A percentile compares a stretch with the other conserved stretches of the same genome.
Conservation (phyloP, 164 flowering plant genomes). For the Brasenia schreberi region DNA sequence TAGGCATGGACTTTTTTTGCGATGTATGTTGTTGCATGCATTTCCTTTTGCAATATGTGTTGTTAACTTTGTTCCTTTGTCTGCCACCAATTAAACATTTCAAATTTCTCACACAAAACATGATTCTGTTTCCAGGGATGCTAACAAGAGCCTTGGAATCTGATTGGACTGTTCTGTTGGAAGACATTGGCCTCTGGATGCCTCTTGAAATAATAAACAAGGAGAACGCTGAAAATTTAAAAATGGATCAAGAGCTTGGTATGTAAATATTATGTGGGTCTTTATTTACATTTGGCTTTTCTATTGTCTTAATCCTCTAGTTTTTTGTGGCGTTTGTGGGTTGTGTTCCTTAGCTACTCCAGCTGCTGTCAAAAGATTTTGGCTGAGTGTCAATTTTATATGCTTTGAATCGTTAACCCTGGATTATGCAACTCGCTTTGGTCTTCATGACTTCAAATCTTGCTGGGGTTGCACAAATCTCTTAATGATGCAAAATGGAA, state of each 20-base stretch:
- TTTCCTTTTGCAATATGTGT: too few relatives aligned
- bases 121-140: constrained; percentile 25
- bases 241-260: constrained; percentile 63
- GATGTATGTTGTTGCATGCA: too few relatives aligned
- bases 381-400: too few relatives aligned
- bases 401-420: too few relatives aligned
- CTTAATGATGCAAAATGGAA: not conserved
- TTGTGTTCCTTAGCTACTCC: not conserved
- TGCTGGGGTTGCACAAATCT: too few relatives aligned
- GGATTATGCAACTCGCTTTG: too few relatives aligned
- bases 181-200: constrained; percentile 81
- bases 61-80: too few relatives aligned
- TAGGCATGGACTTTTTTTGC: too few relatives aligned
- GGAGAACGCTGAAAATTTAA: constrained; percentile 63
- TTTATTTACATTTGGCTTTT: not conserved
- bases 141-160: constrained; percentile 52
- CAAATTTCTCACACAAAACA: too few relatives aligned
- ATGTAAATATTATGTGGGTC: constrained; percentile 5
- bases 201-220: constrained; percentile 46
- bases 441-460: too few relatives aligned
- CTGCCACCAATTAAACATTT: too few relatives aligned
- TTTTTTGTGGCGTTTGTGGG: too few relatives aligned
- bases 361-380: not conserved
- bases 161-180: constrained; percentile 49
- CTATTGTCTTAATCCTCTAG: not conserved